These are phyloP conservation scores for Fusarium buxicola DNA, from an alignment of 2,329 filamentous ascomycete genomes.

Conservation along the genomic window DNA sequence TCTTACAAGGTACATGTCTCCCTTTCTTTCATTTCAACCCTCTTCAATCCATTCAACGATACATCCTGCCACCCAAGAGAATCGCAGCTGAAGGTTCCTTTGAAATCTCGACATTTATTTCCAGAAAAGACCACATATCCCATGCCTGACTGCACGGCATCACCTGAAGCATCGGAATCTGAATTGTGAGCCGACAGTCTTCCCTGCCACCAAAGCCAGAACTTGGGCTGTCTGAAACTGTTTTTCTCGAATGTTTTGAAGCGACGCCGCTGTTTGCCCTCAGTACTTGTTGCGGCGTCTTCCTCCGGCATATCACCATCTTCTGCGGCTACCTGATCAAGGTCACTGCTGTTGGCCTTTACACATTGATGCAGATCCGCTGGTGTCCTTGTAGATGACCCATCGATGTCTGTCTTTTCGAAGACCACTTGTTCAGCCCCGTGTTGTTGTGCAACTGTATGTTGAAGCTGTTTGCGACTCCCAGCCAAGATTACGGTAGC, in stretches of 20 bases:
- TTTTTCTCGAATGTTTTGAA: conserved; percentile 26
- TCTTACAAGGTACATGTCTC: too few relatives aligned
- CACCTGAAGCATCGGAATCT: accelerated
- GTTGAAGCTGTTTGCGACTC: conserved; percentile 10
- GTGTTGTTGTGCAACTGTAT: background rate
- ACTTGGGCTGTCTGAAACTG: conserved; percentile 27
- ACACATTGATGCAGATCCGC: too few relatives aligned
- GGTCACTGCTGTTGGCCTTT: too few relatives aligned
- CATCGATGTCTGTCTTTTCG: background rate
- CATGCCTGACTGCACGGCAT: conserved; percentile 2
- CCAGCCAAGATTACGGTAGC: conserved; percentile 13
- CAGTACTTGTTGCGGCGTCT: background rate
- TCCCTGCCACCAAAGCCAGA: conserved; percentile 25
- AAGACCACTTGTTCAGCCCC: background rate
- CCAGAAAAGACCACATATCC: conserved; percentile 21
- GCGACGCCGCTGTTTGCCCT: background rate
- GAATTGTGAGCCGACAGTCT: background rate
- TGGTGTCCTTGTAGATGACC: background rate
- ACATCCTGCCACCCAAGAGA: conserved; percentile 4
- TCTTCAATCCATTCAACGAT: conserved; percentile 6
- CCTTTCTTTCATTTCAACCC: too few relatives aligned
- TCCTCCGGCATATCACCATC: background rate
- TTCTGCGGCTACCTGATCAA: background rate
- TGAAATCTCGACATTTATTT: conserved; percentile 14
- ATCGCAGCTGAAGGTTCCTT: conserved; percentile 9